A percentile compares a stretch with the other conserved stretches of the same genome.
Conservation (phyloP, 768 basidiomycete species). For the Auricularia sp. region DNA sequence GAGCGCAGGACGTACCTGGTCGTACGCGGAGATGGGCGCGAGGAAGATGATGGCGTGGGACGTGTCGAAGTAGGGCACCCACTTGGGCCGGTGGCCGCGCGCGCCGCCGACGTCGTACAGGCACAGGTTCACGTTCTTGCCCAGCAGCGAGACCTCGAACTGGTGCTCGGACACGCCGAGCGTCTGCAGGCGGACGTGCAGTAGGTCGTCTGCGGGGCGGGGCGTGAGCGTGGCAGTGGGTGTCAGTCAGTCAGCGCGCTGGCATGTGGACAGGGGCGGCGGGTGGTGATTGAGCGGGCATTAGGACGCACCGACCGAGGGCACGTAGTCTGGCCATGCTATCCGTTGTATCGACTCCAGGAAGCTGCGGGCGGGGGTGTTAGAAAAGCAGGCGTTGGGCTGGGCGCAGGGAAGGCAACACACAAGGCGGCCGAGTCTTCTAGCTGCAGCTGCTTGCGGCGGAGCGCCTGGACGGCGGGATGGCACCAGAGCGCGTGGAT, state of each 20-base stretch:
- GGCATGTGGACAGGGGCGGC: slow-evolving; percentile 6
- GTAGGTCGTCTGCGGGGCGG: slow-evolving; percentile 48
- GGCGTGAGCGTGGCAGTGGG: not conserved
- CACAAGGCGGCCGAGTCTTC: slow-evolving; percentile 74
- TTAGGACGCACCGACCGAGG: slow-evolving; percentile 45
- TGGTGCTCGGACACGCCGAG: slow-evolving; percentile 69
- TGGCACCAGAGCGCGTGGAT: slow-evolving; percentile 62
- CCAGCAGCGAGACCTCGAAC: slow-evolving; percentile 56
- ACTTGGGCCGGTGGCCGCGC: slow-evolving; percentile 67
- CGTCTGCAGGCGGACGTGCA: slow-evolving; percentile 72
- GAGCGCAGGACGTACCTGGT: slow-evolving; percentile 47
- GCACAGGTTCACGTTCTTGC: slow-evolving; percentile 60
- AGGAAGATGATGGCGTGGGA: slow-evolving; percentile 80
- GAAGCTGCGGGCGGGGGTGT: slow-evolving; percentile 38
- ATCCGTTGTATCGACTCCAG: slow-evolving; percentile 56
- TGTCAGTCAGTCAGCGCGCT: slow-evolving; percentile 5
- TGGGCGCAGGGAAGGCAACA: slow-evolving; percentile 18
- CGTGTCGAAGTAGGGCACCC: slow-evolving; percentile 75
- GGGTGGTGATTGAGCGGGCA: not conserved
- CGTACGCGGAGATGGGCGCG: slow-evolving; percentile 78
- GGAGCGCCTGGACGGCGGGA: slow-evolving; percentile 46
- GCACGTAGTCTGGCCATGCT: slow-evolving; percentile 56
- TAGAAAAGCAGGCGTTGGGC: not conserved
- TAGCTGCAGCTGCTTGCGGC: slow-evolving; percentile 48
- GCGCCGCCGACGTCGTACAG: slow-evolving; percentile 80